Base-by-base conservation (phyloP, 1,284 basidiomycete species). In the Melampsora larici-populina region DNA sequence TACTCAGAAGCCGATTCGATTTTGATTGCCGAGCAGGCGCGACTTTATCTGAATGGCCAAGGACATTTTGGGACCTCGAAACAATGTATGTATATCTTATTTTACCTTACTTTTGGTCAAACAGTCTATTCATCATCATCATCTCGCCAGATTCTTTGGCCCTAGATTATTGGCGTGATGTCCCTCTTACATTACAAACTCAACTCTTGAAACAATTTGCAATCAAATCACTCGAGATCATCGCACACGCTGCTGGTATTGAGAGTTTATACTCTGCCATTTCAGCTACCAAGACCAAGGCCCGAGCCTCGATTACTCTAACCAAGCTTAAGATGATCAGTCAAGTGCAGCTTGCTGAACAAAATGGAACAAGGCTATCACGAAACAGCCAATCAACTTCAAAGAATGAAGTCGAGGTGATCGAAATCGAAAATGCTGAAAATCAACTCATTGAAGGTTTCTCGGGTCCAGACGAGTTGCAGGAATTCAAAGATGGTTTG, bases 261-360 rank as follows among this genome's bases (percentile, higher is more conserved):
- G n/a, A n/a, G 26, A 48, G 29, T 7, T 49, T 55, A 3, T n/a
- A 3, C 26, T 48, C 40, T 13, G 11, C 36, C 8, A 26, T 58
- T 18, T 33, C 68, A 51, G 49, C 49, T 51, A 51, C 49, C 49
- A 51, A 51, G 13, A 51, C 13, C 49, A 51, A 51, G 49, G 49
- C 49, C 13, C 49, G 49, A 13, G n/a, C 13, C n/a, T n/a, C 17
- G 24, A 66, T 66, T 26, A 7, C 9, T 7, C 15, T 36, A 29
- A 9, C 64, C 17, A 66, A 26, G 17, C 31, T 66, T 9, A 66
- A 66, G 31, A 66, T 66, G 31, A 9, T 66, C 21, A 36, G 26
- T 24, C 64, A 66, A 36, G 24, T 66, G 9, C 31, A 66, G 31
- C 31, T 66, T n/a, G n/a, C n/a, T n/a, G n/a, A n/a, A n/a, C n/a